These are phyloP conservation scores for Capsicum baccatum DNA, from an alignment of 257 asterid genomes.

Conservation along the genomic window DNA sequence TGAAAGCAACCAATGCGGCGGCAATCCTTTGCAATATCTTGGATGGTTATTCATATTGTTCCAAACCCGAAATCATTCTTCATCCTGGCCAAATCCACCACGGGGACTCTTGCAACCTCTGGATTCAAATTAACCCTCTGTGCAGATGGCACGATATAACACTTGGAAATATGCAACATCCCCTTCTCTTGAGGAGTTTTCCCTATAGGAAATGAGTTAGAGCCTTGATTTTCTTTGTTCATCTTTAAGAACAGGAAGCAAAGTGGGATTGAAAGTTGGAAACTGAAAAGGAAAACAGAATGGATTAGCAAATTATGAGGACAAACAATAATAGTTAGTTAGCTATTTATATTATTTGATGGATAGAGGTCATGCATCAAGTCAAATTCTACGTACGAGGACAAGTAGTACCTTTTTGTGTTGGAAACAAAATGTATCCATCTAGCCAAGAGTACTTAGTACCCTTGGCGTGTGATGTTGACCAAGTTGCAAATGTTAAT, in stretches of 20 bases:
- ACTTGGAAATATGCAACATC: slow-evolving; percentile 43
- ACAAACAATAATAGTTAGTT: neutral
- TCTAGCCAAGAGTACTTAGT: neutral
- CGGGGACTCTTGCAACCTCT: no score
- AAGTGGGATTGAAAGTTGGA: neutral
- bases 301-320: neutral
- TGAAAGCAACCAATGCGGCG: slow-evolving; percentile 50
- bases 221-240: slow-evolving; percentile 28
- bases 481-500: neutral
- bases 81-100: no score
- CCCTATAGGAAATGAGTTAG: slow-evolving; percentile 42
- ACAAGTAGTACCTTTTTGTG: neutral
- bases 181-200: slow-evolving; percentile 50
- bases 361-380: neutral
- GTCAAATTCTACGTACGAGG: neutral
- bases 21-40: slow-evolving; percentile 47
- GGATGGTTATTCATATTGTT: slow-evolving; percentile 28
- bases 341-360: neutral
- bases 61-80: no score
- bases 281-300: neutral
- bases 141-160: slow-evolving; percentile 38
- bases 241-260: neutral
- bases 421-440: neutral
- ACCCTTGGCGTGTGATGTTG: neutral
- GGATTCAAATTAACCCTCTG: no score